Percentiles rank a stretch among this genome's conserved stretches.
Conservation (phyloP, 1,139 yeast species). For the Protomyces lactucae-debilis region DNA sequence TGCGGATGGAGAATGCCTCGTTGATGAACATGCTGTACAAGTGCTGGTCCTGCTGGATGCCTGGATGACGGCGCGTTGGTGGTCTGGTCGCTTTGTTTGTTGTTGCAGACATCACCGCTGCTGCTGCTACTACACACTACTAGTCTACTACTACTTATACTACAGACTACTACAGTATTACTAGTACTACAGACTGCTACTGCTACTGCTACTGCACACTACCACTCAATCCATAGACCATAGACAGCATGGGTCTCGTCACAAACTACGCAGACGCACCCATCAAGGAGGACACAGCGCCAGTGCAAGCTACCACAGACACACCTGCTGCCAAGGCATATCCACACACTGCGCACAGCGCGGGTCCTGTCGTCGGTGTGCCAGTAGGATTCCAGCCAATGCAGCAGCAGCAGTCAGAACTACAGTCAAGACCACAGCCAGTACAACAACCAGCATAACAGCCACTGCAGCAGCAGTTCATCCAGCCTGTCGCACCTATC, state of each 20-base stretch:
- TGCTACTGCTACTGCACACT: too few relatives aligned
- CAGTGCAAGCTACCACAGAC: not conserved
- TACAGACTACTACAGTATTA: too few relatives aligned
- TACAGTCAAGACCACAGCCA: not conserved
- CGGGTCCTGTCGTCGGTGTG: not conserved
- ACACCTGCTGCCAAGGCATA: not conserved
- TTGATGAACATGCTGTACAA: not conserved
- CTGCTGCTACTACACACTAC: too few relatives aligned
- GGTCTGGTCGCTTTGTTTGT: too few relatives aligned
- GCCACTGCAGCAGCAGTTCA: not conserved
- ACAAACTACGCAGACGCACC: not conserved
- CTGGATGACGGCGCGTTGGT: too few relatives aligned
- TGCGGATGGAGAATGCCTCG: not conserved
- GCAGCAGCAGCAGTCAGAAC: not conserved
- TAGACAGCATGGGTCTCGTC: not conserved
- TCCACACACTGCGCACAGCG: not conserved
- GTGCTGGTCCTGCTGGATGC: too few relatives aligned
- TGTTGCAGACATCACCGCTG: too few relatives aligned
- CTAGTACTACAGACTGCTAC: too few relatives aligned
- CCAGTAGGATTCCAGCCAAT: not conserved
- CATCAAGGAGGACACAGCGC: not conserved
- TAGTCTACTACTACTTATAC: too few relatives aligned
- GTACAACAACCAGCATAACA: not conserved
- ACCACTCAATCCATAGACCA: too few relatives aligned
- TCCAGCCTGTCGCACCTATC: not conserved